Conservation (phyloP, 805 yeast species). For the Metschnikowia colocasiae region DNA sequence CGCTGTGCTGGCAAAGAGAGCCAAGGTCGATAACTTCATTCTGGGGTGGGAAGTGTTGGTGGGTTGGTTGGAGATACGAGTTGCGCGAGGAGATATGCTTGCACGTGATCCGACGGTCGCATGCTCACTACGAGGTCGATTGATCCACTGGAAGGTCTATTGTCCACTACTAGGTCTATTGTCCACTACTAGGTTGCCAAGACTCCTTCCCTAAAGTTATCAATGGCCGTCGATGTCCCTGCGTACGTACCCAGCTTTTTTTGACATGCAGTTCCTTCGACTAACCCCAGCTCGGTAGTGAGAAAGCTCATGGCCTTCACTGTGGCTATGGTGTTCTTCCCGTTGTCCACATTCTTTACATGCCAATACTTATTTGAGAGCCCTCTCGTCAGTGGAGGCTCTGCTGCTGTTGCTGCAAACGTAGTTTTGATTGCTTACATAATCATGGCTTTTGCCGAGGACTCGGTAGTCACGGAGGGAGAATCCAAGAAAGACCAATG, state of each 20-base stretch:
- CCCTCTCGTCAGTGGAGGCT: slow-evolving; percentile 69
- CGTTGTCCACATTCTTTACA: slow-evolving; percentile 59
- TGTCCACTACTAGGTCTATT: background rate
- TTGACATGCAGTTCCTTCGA: background rate
- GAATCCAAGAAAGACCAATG: slow-evolving; percentile 37
- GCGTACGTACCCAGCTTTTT: slow-evolving; percentile 15
- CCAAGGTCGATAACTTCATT: slow-evolving; percentile 16
- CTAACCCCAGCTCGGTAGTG: slow-evolving; percentile 49
- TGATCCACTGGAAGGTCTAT: background rate
- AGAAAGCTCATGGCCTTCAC: slow-evolving; percentile 71
- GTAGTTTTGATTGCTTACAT: slow-evolving; percentile 70
- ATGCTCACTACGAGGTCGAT: background rate
- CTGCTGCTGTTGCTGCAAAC: slow-evolving; percentile 76
- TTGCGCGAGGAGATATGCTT: slow-evolving; percentile 5
- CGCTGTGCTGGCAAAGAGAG: slow-evolving; percentile 15
- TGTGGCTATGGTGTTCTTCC: slow-evolving; percentile 68
- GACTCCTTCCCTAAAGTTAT: background rate
- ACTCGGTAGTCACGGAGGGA: slow-evolving; percentile 31
- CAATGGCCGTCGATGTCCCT: slow-evolving; percentile 20
- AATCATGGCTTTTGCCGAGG: slow-evolving; percentile 71
- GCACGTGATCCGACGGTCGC: slow-evolving; percentile 11
- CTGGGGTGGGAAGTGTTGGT: background rate
- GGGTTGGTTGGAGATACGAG: background rate
- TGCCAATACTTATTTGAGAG: slow-evolving; percentile 48
- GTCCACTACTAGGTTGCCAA: background rate